phyloP scores from a whole-genome alignment of 768 basidiomycete species.

The Xerocomellus amylosporus region DNA sequence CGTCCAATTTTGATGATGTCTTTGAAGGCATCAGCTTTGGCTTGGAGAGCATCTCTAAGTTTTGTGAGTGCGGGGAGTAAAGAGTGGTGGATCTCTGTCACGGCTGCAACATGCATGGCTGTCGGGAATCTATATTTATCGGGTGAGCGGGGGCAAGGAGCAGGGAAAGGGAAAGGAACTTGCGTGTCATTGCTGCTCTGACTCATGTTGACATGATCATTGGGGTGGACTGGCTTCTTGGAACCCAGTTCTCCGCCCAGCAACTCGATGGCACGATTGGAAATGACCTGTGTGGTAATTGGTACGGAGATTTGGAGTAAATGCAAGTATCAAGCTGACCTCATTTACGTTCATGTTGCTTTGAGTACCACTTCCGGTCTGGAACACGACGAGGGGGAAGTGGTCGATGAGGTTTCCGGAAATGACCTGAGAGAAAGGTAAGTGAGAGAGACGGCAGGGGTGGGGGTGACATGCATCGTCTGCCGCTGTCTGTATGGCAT shows the following conservation, averaged over 20 bases:
- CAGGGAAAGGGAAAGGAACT: slow-evolving; percentile 27
- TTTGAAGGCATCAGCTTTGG: slow-evolving; percentile 80
- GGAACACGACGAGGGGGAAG: slow-evolving; percentile 98
- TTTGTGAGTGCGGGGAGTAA: slow-evolving; percentile 84
- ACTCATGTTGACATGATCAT: slow-evolving; percentile 99
- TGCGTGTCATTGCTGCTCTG: slow-evolving; percentile 99
- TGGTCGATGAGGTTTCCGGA: slow-evolving; percentile 91
- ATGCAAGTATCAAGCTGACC: slow-evolving; percentile 39
- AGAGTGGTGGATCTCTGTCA: slow-evolving; percentile 75
- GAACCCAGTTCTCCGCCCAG: slow-evolving; percentile 94
- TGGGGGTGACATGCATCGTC: slow-evolving; percentile 67
- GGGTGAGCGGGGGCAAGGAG: not conserved
- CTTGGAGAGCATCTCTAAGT: slow-evolving; percentile 79
- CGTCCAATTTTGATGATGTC: slow-evolving; percentile 98
- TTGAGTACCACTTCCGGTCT: slow-evolving; percentile 98
- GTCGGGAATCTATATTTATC: slow-evolving; percentile 79
- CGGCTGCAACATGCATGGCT: slow-evolving; percentile 97
- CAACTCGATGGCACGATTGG: slow-evolving; percentile 96
- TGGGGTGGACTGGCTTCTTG: slow-evolving; percentile 97
- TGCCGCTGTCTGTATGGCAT: slow-evolving; percentile 88
- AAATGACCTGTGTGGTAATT: slow-evolving; percentile 68
- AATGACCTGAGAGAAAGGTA: slow-evolving; percentile 65
- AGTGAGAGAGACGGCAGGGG: not conserved
- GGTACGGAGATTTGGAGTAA: not conserved
- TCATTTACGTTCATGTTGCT: slow-evolving; percentile 99